Conservation (phyloP, 371 early-diverging fungal species). For the Zopfochytrium polystomum region DNA sequence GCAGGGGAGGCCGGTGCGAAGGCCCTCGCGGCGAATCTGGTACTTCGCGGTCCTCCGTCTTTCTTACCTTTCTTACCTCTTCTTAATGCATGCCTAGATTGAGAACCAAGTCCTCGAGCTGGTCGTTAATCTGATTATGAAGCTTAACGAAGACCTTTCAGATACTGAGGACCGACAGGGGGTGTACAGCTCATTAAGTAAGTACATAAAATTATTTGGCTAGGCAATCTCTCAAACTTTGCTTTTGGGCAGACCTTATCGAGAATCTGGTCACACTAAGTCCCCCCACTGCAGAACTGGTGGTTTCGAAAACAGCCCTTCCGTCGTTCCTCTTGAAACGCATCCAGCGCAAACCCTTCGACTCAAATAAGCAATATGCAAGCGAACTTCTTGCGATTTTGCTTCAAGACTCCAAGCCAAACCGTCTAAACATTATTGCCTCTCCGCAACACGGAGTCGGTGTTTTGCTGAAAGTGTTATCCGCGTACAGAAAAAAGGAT, state of each 20-base stretch:
- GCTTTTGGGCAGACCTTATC: conserved; percentile 57
- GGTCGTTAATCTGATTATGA: conserved; percentile 71
- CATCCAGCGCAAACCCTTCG: conserved; percentile 44
- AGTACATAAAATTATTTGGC: not conserved
- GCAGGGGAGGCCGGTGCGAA: conserved; percentile 66
- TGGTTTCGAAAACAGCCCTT: conserved; percentile 62
- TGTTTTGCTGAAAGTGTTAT: conserved; percentile 51
- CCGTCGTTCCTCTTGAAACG: conserved; percentile 73
- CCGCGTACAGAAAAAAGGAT: conserved; percentile 68
- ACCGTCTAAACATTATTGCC: conserved; percentile 61
- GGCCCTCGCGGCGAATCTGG: conserved; percentile 66
- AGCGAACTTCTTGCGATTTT: conserved; percentile 83
- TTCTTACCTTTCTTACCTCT: not conserved
- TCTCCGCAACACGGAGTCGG: conserved; percentile 76
- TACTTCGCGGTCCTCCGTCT: conserved; percentile 28
- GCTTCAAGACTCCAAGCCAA: conserved; percentile 55
- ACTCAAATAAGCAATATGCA: conserved; percentile 74
- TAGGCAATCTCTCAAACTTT: not conserved
- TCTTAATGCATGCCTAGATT: conserved; percentile 38
- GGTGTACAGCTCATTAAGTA: conserved; percentile 75
- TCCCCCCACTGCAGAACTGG: conserved; percentile 60
- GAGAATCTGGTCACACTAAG: conserved; percentile 82
- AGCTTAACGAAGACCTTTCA: conserved; percentile 66
- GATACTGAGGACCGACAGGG: conserved; percentile 80
- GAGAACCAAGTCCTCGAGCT: conserved; percentile 71